These are phyloP conservation scores for Boletus insuetus DNA, from an alignment of 768 basidiomycete genomes.

Conservation along the genomic window DNA sequence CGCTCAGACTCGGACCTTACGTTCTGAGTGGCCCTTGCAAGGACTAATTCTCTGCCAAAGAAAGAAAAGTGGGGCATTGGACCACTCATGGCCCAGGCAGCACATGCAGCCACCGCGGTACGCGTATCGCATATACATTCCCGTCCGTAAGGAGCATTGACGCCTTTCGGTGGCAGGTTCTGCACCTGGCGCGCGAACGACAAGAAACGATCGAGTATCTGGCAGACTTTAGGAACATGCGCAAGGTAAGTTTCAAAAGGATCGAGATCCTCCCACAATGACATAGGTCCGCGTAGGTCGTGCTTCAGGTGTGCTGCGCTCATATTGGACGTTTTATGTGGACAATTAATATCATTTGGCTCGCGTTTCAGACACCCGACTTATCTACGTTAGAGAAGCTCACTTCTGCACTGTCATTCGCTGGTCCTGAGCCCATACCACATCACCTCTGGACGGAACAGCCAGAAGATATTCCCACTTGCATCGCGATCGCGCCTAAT, in stretches of 20 bases:
- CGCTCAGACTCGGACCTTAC: background rate
- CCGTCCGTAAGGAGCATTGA: background rate
- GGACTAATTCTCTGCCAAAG: constrained; percentile 19
- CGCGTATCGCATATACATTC: background rate
- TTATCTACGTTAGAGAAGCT: constrained; percentile 32
- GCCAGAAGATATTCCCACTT: constrained; percentile 42
- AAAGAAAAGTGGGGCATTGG: constrained; percentile 43
- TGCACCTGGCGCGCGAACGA: constrained; percentile 39
- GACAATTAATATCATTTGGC: too few relatives aligned
- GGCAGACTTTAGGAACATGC: constrained; percentile 38
- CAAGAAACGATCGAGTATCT: constrained; percentile 39
- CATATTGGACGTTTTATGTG: background rate
- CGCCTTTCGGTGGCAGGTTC: constrained; percentile 25
- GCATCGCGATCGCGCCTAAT: constrained; percentile 44
- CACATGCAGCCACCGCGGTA: constrained; percentile 44
- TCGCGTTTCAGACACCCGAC: constrained; percentile 31
- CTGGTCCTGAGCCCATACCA: constrained; percentile 27
- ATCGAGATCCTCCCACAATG: background rate
- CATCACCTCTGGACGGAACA: constrained; percentile 45
- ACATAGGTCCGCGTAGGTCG: constrained; percentile 28
- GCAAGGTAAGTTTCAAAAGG: constrained; percentile 32
- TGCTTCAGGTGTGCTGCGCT: constrained; percentile 35
- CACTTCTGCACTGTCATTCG: constrained; percentile 24
- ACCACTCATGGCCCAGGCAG: constrained; percentile 44
- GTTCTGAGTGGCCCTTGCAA: background rate